Conservation (phyloP, 345 rosid genomes). For the Arabis hirsuta region DNA sequence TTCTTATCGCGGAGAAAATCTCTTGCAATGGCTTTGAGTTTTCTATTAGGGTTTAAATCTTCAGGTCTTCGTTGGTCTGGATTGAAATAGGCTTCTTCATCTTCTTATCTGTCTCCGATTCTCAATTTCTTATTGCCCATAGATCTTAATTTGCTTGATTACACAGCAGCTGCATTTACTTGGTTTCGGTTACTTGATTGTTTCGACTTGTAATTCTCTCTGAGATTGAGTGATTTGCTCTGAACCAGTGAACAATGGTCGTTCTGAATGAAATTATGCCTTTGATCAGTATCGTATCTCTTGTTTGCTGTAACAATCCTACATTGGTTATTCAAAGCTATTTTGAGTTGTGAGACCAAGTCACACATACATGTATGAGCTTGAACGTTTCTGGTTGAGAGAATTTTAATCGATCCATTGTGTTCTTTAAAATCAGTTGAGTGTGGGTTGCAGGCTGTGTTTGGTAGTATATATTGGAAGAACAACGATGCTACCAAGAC, state of each 20-base stretch:
- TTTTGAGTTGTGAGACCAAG: not conserved
- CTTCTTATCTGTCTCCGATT: not conserved
- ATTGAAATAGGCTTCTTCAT: slow-evolving; percentile 1
- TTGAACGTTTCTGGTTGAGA: not conserved
- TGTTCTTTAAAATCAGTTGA: not conserved
- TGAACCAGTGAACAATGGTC: not conserved
- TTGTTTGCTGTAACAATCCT: no score
- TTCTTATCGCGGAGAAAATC: no score
- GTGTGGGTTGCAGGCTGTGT: slow-evolving; percentile 19
- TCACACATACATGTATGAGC: not conserved
- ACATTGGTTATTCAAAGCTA: not conserved
- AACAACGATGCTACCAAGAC: slow-evolving; percentile 26
- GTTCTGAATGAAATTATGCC: not conserved
- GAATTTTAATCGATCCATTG: not conserved
- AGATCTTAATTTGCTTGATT: not conserved
- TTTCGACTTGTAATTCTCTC: not conserved
- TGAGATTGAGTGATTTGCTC: slow-evolving; percentile 1
- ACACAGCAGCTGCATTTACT: not conserved
- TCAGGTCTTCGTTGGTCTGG: not conserved
- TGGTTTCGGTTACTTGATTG: no score
- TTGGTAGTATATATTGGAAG: slow-evolving; percentile 24
- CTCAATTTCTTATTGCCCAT: not conserved
- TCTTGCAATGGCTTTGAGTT: not conserved
- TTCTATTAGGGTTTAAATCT: no score
- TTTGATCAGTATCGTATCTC: not conserved